These are phyloP conservation scores for Syncephalastrum monosporum DNA, from an alignment of 371 early-diverging fungal species.

Conservation along the genomic window DNA sequence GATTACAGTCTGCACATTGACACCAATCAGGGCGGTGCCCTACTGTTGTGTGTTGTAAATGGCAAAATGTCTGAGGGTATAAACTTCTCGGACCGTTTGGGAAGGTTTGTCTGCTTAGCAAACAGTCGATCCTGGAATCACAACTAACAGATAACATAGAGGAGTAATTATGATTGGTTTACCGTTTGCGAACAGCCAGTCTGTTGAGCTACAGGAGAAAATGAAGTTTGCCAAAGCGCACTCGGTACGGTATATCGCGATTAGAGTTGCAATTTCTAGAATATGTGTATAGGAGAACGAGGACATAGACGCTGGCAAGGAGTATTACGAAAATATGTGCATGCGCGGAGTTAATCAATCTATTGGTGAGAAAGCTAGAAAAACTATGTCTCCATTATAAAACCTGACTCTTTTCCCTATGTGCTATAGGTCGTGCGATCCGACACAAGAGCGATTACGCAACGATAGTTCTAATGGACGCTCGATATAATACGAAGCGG, in stretches of 20 bases:
- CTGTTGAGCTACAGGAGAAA: slow-evolving; percentile 77
- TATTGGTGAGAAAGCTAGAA: slow-evolving; percentile 58
- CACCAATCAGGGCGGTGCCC: slow-evolving; percentile 58
- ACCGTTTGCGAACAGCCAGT: slow-evolving; percentile 79
- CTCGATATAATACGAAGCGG: slow-evolving; percentile 54
- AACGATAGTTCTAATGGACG: slow-evolving; percentile 70
- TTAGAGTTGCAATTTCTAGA: too few relatives aligned
- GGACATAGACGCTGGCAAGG: slow-evolving; percentile 50
- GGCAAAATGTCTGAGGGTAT: slow-evolving; percentile 99
- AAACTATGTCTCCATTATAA: neutral
- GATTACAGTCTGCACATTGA: slow-evolving; percentile 61
- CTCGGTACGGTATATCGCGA: slow-evolving; percentile 12
- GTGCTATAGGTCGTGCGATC: slow-evolving; percentile 76
- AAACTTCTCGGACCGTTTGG: slow-evolving; percentile 89
- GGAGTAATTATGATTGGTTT: slow-evolving; percentile 89
- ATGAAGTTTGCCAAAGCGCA: slow-evolving; percentile 61
- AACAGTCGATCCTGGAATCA: neutral
- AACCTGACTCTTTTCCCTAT: neutral
- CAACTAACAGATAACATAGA: slow-evolving; percentile 22
- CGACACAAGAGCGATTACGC: slow-evolving; percentile 88
- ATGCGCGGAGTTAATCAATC: slow-evolving; percentile 98
- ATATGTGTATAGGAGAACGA: neutral
- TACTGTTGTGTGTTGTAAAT: slow-evolving; percentile 94
- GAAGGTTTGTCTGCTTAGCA: slow-evolving; percentile 49
- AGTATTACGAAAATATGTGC: slow-evolving; percentile 89